Percentiles rank a stretch among this genome's conserved stretches.
Conservation (phyloP, 345 rosid species). For the Gossypium anomalum region DNA sequence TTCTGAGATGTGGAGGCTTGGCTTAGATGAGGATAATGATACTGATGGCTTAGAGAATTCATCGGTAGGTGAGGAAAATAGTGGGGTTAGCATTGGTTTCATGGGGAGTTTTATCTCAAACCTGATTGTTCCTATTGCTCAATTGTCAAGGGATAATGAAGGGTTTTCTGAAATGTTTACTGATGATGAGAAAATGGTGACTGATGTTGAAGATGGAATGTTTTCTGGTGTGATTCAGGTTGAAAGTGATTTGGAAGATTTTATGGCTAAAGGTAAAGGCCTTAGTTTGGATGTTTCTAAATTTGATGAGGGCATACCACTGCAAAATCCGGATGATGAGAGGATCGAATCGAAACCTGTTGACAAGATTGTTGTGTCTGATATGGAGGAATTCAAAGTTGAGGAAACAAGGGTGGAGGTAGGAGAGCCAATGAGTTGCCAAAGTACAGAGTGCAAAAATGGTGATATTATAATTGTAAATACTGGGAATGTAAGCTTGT, state of each 20-base stretch:
- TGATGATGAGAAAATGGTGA: slow-evolving; percentile 27
- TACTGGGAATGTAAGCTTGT: no score
- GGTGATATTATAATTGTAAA: no score
- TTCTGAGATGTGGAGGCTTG: slow-evolving; percentile 26
- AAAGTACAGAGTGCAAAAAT: no score
- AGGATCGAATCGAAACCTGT: background rate
- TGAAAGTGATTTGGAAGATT: slow-evolving; percentile 18
- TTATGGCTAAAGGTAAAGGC: slow-evolving; percentile 12
- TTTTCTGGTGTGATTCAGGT: slow-evolving; percentile 28
- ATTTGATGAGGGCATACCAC: slow-evolving; percentile 13
- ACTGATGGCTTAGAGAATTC: slow-evolving; percentile 19
- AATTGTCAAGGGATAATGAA: slow-evolving; percentile 63
- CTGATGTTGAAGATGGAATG: slow-evolving; percentile 29
- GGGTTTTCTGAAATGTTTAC: slow-evolving; percentile 29
- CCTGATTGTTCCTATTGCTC: slow-evolving; percentile 47
- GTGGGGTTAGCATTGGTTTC: slow-evolving; percentile 16
- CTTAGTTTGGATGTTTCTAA: slow-evolving; percentile 7
- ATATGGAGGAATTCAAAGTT: slow-evolving; percentile 8
- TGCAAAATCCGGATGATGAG: slow-evolving; percentile 12
- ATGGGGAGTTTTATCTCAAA: slow-evolving; percentile 22
- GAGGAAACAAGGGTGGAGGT: no score
- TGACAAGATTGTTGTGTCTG: background rate
- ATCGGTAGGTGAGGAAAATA: slow-evolving; percentile 21
- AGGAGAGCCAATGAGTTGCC: no score
- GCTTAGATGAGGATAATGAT: slow-evolving; percentile 26